Evolutionary conservation across 176 grass and related monocot genomes (phyloP).

Genomic region (Elymus sibiricus): DNA sequence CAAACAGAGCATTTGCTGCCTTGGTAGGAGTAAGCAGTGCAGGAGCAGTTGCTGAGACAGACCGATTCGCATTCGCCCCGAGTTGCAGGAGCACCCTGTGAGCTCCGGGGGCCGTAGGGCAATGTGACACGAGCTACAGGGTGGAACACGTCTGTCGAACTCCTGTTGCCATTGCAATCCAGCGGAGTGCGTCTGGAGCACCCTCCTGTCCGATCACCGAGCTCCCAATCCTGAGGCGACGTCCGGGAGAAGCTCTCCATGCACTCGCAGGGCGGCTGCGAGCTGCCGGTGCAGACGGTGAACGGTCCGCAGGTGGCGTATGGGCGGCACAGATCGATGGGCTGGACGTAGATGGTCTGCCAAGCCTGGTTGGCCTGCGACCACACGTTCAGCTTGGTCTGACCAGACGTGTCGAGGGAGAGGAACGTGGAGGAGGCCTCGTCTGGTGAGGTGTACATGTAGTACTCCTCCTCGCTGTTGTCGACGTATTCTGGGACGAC

Average conservation of each 20-base stretch:
- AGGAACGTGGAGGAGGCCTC: not conserved
- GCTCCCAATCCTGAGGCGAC: constrained; percentile 7
- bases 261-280: constrained; percentile 24
- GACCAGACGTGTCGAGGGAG: constrained; percentile 21
- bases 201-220: constrained; percentile 25
- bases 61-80: constrained; percentile 13
- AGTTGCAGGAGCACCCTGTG: not conserved
- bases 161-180: constrained; percentile 23
- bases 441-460: constrained; percentile 14
- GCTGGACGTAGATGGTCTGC: constrained; percentile 17
- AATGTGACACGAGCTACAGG: constrained; percentile 15
- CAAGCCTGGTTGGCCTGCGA: constrained; percentile 4
- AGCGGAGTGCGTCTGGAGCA: constrained; percentile 32
- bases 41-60: constrained; percentile 34
- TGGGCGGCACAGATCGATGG: constrained; percentile 11
- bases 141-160: constrained; percentile 32
- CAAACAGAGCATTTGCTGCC: not conserved
- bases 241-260: not conserved
- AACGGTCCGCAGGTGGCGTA: constrained; percentile 40
- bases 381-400: constrained; percentile 18
- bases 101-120: constrained; percentile 4
- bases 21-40: not conserved
- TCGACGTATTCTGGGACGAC: not conserved
- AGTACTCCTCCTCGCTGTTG: constrained; percentile 17
- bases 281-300: constrained; percentile 21